Conservation (phyloP, 129 eudicot species). For the Flaveria brownii region DNA sequence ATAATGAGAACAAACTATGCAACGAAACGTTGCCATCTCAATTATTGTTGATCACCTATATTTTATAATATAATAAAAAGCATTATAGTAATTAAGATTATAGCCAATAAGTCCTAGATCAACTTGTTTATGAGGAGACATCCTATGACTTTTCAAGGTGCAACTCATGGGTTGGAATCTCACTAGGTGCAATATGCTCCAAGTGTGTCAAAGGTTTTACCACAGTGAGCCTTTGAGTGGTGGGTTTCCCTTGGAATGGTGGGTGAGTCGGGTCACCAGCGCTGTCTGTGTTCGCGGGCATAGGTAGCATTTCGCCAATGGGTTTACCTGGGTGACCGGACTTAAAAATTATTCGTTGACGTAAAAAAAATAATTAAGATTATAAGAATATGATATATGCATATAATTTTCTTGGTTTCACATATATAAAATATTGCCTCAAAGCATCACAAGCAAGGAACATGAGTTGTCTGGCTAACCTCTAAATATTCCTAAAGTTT, state of each 20-base stretch:
- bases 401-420: not conserved
- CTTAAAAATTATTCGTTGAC: too few relatives aligned
- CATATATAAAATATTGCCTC: not conserved
- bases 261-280: too few relatives aligned
- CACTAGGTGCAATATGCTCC: too few relatives aligned
- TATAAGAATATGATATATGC: not conserved
- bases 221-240: too few relatives aligned
- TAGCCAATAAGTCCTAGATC: not conserved
- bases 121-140: too few relatives aligned
- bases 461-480: slow-evolving; percentile 9
- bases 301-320: too few relatives aligned
- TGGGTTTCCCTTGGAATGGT: too few relatives aligned
- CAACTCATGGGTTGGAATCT: too few relatives aligned
- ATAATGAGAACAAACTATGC: not conserved
- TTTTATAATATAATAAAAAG: not conserved
- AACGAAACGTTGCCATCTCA: not conserved
- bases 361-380: not conserved
- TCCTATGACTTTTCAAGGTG: too few relatives aligned
- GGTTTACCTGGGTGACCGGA: too few relatives aligned
- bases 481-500: not conserved
- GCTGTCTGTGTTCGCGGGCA: too few relatives aligned
- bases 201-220: too few relatives aligned
- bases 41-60: not conserved
- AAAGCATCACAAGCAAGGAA: not conserved
- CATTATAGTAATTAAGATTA: not conserved